Percentiles rank a stretch among this genome's conserved stretches.
phyloP scores from a whole-genome alignment of 345 rosid species.

The Toxicodendron radicans region DNA sequence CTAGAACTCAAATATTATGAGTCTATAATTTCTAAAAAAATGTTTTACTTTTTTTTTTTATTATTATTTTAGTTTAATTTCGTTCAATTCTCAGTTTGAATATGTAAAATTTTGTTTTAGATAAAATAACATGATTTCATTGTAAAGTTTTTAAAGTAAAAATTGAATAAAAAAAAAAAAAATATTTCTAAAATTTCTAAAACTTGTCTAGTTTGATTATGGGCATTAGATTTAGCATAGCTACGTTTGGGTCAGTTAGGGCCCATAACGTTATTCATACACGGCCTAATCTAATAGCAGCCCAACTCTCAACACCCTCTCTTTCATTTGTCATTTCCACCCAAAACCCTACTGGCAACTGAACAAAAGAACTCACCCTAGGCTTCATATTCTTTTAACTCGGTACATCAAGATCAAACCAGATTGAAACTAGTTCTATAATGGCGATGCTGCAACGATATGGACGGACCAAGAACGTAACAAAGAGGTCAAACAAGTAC shows the following conservation, averaged over 20 bases:
- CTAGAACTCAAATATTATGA: too few species aligned
- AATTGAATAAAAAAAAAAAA: neutral
- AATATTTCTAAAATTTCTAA: too few species aligned
- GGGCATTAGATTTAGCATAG: too few species aligned
- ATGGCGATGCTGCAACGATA: conserved; percentile 61
- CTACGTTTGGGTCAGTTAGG: neutral
- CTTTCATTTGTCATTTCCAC: neutral
- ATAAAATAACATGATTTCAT: too few species aligned
- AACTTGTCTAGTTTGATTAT: too few species aligned
- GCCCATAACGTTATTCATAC: neutral
- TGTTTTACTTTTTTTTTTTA: too few species aligned
- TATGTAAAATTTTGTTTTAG: too few species aligned
- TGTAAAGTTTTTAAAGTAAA: neutral
- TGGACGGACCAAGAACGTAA: conserved; percentile 64
- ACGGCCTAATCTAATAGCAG: neutral
- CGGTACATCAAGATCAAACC: neutral
- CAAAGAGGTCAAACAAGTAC: conserved; percentile 80
- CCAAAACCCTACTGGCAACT: neutral
- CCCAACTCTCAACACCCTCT: neutral
- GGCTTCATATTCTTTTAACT: conserved; percentile 1
- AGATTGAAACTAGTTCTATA: conserved; percentile 8
- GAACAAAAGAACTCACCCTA: neutral
- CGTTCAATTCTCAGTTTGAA: too few species aligned
- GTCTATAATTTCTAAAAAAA: too few species aligned
- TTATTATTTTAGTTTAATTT: too few species aligned